Base-by-base conservation (phyloP, 768 basidiomycete genomes). In the Chiua virens region DNA sequence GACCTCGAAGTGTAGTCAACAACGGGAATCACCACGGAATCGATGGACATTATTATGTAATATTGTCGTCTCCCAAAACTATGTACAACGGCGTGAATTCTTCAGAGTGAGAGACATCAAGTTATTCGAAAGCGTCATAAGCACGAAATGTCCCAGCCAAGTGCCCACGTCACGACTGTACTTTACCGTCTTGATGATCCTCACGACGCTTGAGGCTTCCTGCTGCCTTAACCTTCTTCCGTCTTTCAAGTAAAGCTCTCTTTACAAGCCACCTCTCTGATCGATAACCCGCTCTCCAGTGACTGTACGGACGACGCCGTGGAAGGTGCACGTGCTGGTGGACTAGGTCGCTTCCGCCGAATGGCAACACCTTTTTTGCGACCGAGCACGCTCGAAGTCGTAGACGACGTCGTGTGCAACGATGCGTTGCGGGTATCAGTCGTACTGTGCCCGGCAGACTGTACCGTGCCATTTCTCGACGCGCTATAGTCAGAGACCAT, bases 221-320 rank as follows among this genome's bases (percentile, higher is more conserved):
- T n/a, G 43, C 41, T 2, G 51, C 63, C 23, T 51, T 59, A 5
- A 55, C 23, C 40, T 53, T 69, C 44, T 44, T 62, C 23, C 65
- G 63, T 47, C 66, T 52, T 28, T 67, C 65, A 49, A 63, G 30
- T 20, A 67, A 39, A 15, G 68, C 67, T 36, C 49, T 60, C 43
- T 50, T 60, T 42, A 62, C 65, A 7, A n/a, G 57, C 53, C 11
- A 52, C 36, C 8, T 69, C 65, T 27, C 50, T 58, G 17, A 37
- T 39, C 18, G 66, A 67, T 10, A 63, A 6, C 25, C 49, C 49
- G 23, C 64, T 58, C 36, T 58, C 65, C 5, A 57, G 20, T 18
- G 67, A 65, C 41, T 58, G 54, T 27, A 65, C 47, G 0, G 66
- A 67, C 8, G 65, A 67, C 5, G 68, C 59, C 2, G 55, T 66